Percentiles rank a stretch among this genome's conserved stretches.
These are phyloP conservation scores for Fusarium solani-melongenae DNA, from an alignment of 2,329 filamentous ascomycete genomes.

Conservation along the genomic window DNA sequence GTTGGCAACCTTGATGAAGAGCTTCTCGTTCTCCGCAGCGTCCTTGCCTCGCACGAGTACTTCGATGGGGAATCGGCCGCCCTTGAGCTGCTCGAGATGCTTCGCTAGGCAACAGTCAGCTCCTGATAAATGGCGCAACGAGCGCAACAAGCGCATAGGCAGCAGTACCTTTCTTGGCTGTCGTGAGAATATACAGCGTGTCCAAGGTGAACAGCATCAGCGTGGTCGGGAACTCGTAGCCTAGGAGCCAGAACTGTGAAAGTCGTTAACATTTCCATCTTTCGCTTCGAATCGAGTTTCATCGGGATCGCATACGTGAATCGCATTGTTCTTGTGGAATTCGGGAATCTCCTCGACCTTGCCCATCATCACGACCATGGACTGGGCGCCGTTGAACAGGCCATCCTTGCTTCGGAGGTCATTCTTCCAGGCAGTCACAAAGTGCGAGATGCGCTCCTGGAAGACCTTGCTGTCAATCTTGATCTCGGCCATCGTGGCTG, in stretches of 20 bases:
- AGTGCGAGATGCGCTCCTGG: slow-evolving; percentile 89
- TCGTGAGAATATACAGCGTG: slow-evolving; percentile 90
- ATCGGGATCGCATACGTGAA: slow-evolving; percentile 75
- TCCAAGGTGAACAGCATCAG: slow-evolving; percentile 93
- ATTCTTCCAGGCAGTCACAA: slow-evolving; percentile 93
- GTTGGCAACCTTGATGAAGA: slow-evolving; percentile 85
- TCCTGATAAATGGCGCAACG: slow-evolving; percentile 12
- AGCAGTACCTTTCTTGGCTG: slow-evolving; percentile 90
- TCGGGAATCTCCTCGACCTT: slow-evolving; percentile 90
- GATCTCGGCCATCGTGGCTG: slow-evolving; percentile 78
- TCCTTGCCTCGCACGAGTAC: slow-evolving; percentile 94
- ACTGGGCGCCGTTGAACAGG: slow-evolving; percentile 86
- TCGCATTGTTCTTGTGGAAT: slow-evolving; percentile 95
- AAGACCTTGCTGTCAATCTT: slow-evolving; percentile 95
- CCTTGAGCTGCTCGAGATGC: slow-evolving; percentile 91
- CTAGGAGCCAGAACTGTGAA: slow-evolving; percentile 92
- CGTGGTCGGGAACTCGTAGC: slow-evolving; percentile 98
- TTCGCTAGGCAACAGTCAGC: slow-evolving; percentile 72
- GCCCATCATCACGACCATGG: slow-evolving; percentile 91
- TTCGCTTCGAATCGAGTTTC: neutral
- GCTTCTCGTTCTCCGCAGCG: slow-evolving; percentile 88
- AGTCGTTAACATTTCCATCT: slow-evolving; percentile 27
- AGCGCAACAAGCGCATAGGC: neutral
- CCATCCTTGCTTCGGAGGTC: slow-evolving; percentile 90
- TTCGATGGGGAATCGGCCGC: slow-evolving; percentile 91